phyloP scores from a whole-genome alignment of 1,139 yeast species.

The Sugiyamaella grinbergsii region DNA sequence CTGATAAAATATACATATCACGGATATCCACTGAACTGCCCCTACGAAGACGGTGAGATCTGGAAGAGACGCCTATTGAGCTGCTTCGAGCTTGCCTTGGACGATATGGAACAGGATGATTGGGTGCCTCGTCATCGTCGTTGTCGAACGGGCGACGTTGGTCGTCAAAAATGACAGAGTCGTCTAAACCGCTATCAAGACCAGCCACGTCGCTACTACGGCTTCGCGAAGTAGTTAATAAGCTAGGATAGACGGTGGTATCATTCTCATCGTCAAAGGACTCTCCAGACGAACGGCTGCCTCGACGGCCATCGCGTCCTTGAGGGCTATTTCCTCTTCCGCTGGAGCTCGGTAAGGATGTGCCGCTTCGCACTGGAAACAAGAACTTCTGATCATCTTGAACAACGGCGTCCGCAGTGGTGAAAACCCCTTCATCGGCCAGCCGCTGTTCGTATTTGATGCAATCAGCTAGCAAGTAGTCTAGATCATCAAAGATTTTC shows the following conservation, averaged over 20 bases:
- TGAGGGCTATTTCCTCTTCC: conserved; percentile 6
- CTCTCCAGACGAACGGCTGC: conserved; percentile 9
- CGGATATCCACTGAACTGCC: conserved; percentile 17
- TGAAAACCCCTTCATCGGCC: conserved; percentile 11
- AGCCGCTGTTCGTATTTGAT: conserved; percentile 28
- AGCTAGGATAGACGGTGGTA: conserved; percentile 4
- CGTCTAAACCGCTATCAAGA: background rate
- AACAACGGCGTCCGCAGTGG: conserved; percentile 15
- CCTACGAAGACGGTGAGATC: conserved; percentile 11
- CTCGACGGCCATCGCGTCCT: conserved; percentile 1
- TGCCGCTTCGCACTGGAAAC: conserved; percentile 8
- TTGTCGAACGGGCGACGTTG: background rate
- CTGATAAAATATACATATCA: conserved; percentile 21
- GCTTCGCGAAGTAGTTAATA: background rate
- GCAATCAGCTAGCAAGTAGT: conserved; percentile 49
- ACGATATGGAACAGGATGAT: conserved; percentile 12
- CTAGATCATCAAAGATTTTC: conserved; percentile 52
- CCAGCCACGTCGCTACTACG: background rate
- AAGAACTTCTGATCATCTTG: conserved; percentile 16
- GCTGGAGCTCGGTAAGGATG: conserved; percentile 10
- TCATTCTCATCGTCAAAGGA: conserved; percentile 8
- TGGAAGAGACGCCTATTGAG: conserved; percentile 6
- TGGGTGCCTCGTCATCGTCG: background rate
- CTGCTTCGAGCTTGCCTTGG: conserved; percentile 5
- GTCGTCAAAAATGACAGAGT: background rate